phyloP scores from a whole-genome alignment of 176 grass and related monocot genomes.

The Ampelocalamus luodianensis region DNA sequence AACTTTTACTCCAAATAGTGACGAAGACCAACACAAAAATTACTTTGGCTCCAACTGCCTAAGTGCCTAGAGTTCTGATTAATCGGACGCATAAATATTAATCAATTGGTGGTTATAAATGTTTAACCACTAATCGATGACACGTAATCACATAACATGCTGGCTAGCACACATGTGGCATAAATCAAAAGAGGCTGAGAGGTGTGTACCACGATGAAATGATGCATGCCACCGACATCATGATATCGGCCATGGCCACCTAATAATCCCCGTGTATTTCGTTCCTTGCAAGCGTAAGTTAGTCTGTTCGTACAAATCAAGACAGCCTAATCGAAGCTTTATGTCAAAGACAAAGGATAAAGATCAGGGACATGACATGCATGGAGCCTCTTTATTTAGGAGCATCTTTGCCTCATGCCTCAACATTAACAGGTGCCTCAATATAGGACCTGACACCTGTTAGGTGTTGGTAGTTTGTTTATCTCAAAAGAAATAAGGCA shows the following conservation, averaged over 20 bases:
- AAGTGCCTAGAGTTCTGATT: too few relatives aligned
- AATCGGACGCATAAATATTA: too few relatives aligned
- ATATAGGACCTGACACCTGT: constrained; percentile 14
- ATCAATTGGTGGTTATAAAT: too few relatives aligned
- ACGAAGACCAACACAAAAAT: too few relatives aligned
- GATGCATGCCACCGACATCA: neutral
- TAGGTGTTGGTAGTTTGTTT: neutral
- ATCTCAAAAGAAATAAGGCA: neutral
- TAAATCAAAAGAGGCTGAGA: too few relatives aligned
- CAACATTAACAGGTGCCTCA: neutral
- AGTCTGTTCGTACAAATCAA: constrained; percentile 24
- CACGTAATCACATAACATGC: too few relatives aligned
- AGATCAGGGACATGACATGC: neutral
- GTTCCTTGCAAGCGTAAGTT: neutral
- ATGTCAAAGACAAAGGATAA: constrained; percentile 27
- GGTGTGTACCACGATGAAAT: too few relatives aligned
- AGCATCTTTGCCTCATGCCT: constrained; percentile 30
- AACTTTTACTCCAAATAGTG: too few relatives aligned
- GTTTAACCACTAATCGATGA: too few relatives aligned
- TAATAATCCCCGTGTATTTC: neutral
- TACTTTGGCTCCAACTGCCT: too few relatives aligned
- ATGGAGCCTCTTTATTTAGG: neutral
- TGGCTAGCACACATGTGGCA: too few relatives aligned
- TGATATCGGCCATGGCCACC: neutral
- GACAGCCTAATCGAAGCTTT: constrained; percentile 25